A percentile compares a stretch with the other conserved stretches of the same genome.
Conservation (phyloP, 257 asterid genomes). For the Penstemon davidsonii region DNA sequence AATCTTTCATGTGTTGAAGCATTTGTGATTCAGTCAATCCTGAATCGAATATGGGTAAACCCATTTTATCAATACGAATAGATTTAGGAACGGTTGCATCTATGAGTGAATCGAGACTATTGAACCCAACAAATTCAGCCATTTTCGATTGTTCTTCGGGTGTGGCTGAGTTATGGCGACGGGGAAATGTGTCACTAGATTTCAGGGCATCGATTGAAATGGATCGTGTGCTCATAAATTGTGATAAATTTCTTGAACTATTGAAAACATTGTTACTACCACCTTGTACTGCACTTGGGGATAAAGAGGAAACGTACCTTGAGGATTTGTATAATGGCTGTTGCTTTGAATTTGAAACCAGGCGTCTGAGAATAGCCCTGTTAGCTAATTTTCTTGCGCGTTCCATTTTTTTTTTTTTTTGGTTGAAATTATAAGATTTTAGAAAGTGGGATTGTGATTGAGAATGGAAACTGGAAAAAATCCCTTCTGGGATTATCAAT, state of each 20-base stretch:
- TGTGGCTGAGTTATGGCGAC: slow-evolving; percentile 94
- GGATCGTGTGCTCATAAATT: slow-evolving; percentile 42
- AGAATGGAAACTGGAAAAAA: slow-evolving; percentile 12
- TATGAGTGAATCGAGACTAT: slow-evolving; percentile 59
- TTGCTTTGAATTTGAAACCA: slow-evolving; percentile 57
- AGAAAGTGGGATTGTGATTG: slow-evolving; percentile 13
- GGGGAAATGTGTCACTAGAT: slow-evolving; percentile 78
- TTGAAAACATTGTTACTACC: slow-evolving; percentile 21
- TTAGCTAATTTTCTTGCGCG: slow-evolving; percentile 72
- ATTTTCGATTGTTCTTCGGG: slow-evolving; percentile 81
- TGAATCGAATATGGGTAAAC: slow-evolving; percentile 59
- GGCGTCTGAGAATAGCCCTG: slow-evolving; percentile 62
- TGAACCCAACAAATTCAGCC: slow-evolving; percentile 75
- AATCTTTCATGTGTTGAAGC: slow-evolving; percentile 71
- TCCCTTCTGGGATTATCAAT: neutral
- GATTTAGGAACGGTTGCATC: slow-evolving; percentile 96
- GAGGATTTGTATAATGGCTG: slow-evolving; percentile 46
- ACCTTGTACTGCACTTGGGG: slow-evolving; percentile 53
- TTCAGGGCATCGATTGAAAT: slow-evolving; percentile 73
- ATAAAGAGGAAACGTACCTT: slow-evolving; percentile 68
- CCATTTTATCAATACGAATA: slow-evolving; percentile 65
- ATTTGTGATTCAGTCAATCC: slow-evolving; percentile 94
- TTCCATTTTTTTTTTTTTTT: slow-evolving; percentile 47
- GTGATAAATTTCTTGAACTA: slow-evolving; percentile 25
- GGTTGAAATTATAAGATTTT: neutral